phyloP scores from a whole-genome alignment of 2,329 filamentous ascomycete species.

The Sclerotinia trifoliorum region DNA sequence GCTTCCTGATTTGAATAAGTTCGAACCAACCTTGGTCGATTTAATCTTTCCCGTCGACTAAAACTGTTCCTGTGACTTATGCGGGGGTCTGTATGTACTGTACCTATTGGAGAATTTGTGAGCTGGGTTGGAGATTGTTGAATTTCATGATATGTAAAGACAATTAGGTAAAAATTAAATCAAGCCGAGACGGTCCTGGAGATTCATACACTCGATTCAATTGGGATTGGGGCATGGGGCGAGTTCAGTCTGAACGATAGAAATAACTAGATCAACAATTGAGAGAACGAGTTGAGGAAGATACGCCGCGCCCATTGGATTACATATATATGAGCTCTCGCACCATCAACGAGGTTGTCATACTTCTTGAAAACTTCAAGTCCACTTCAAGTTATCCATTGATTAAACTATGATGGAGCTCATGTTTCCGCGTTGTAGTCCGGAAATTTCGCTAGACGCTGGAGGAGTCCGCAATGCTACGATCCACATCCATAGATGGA shows the following conservation, averaged over 20 bases:
- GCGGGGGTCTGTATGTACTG: conserved; percentile 15
- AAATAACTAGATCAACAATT: neutral
- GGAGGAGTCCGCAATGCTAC: neutral
- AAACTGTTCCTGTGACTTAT: conserved; percentile 2
- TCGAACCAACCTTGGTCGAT: conserved; percentile 13
- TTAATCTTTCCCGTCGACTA: conserved; percentile 15
- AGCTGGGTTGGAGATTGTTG: conserved; percentile 4
- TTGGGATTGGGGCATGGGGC: conserved; percentile 14
- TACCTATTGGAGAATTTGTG: conserved; percentile 5
- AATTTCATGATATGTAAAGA: conserved; percentile 14
- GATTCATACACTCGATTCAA: neutral
- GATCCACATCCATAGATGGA: neutral
- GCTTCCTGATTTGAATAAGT: conserved; percentile 17
- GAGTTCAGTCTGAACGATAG: neutral
- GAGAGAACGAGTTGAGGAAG: neutral
- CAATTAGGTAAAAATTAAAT: conserved; percentile 17
- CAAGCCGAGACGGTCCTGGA: neutral
- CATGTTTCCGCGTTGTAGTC: neutral
- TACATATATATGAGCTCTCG: neutral
- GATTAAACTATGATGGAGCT: neutral
- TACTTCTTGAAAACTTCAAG: neutral
- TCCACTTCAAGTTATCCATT: neutral
- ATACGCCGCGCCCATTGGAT: neutral
- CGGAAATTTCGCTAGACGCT: conserved; percentile 14
- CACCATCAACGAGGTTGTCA: neutral